Conservation (phyloP, 352 stramenopile genomes). For the Phytophthora idaei region DNA sequence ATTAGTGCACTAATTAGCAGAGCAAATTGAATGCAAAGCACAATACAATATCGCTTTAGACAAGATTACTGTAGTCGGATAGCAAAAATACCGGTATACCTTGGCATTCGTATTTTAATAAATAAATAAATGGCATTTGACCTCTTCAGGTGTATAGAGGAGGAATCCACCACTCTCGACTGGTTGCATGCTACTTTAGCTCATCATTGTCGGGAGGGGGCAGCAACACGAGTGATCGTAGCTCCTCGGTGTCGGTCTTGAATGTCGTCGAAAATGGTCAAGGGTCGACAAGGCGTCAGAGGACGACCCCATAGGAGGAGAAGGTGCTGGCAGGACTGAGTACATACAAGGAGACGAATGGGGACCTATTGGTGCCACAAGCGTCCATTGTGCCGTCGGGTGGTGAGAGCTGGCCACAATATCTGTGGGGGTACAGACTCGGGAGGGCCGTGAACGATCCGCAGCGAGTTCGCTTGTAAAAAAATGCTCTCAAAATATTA, state of each 20-base stretch:
- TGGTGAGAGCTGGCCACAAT: neutral
- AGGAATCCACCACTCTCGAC: neutral
- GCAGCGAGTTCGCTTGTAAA: no score
- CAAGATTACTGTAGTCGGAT: no score
- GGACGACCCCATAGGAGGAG: neutral
- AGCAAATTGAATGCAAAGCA: no score
- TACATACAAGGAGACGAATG: slow-evolving; percentile 1
- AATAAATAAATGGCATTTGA: no score
- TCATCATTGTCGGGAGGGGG: neutral
- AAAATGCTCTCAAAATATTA: no score
- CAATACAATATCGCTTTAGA: no score
- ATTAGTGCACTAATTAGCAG: no score
- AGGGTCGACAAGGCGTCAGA: neutral
- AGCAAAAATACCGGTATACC: no score
- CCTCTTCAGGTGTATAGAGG: neutral
- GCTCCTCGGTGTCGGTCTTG: neutral
- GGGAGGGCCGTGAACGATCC: no score
- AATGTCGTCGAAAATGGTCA: neutral
- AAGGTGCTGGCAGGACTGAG: neutral
- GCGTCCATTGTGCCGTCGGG: neutral
- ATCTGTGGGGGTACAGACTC: no score
- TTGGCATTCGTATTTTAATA: no score
- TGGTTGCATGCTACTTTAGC: neutral
- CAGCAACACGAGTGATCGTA: neutral
- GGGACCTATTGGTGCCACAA: neutral